Evolutionary conservation across 73 alveolate species (phyloP).

Genomic region (Tetrahymena elliotti): DNA sequence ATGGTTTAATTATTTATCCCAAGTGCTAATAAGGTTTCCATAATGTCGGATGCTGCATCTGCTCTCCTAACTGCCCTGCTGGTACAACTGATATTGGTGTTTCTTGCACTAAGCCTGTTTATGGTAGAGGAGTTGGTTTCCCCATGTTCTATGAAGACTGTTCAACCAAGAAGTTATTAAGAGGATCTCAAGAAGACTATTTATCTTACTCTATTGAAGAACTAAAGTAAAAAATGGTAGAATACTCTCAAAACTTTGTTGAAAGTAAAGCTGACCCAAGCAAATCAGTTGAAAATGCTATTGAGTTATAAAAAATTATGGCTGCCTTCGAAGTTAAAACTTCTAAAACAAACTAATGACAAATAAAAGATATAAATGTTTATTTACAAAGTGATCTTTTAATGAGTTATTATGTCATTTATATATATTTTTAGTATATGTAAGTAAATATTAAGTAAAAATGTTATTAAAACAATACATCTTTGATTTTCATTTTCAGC

Average conservation of each 20-base stretch:
- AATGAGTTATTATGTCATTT: too few relatives aligned
- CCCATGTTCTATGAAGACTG: slow-evolving; percentile 27
- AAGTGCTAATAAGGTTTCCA: slow-evolving; percentile 23
- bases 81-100: slow-evolving; percentile 41
- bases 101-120: slow-evolving; percentile 28
- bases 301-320: neutral
- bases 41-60: slow-evolving; percentile 32
- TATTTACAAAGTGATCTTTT: neutral
- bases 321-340: neutral
- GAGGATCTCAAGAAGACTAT: neutral
- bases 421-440: too few relatives aligned
- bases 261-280: neutral
- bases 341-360: neutral
- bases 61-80: slow-evolving; percentile 38
- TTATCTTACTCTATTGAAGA: neutral
- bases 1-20: slow-evolving; percentile 36
- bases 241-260: neutral
- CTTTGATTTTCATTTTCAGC: neutral
- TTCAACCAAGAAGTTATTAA: neutral
- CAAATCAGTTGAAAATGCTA: neutral
- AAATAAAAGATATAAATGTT: neutral
- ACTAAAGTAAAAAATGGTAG: neutral
- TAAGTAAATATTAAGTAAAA: neutral
- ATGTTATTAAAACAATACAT: neutral
- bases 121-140: slow-evolving; percentile 47